Base-by-base conservation (phyloP, 2,329 filamentous ascomycete genomes). In the Cladophialophora bantiana region DNA sequence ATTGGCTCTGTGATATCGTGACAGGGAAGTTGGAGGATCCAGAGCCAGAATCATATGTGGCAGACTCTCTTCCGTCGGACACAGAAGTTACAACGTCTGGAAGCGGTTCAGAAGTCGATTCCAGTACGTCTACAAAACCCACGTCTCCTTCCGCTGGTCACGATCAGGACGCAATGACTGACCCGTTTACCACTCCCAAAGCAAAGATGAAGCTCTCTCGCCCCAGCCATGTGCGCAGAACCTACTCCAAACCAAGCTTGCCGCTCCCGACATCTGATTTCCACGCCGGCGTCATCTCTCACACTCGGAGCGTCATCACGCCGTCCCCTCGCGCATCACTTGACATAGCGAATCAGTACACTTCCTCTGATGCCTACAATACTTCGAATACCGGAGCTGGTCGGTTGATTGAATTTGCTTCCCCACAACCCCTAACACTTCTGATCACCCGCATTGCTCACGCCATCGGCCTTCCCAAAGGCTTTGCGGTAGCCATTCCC, bases 1-100 rank as follows among this genome's bases (percentile, higher is more conserved):
- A 96, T 77, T 99, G 94, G 94, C 88, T 99, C 9, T 93, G 92
- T 67, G 91, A 96, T 75, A 89, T 96, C 57, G 87, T 97, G 20
- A 89, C 89, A 1, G 89, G 88, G 36, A 83, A 81, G 31, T 38
- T 73, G 7, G 70, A 74, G 7, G 67, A 66, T 9, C 73, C 73
- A 7, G 74, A 75, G 65, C 69, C 72, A 13, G 61, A 68, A 32
- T 64, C 68, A 34, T 53, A 68, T 48, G 55, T 54, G 7, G 63
- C 59, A 18, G 13, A 13, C 7, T 53, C 57, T 13, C 74, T 73
- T 48, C 68, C 68, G 10, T 78, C 75, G 18, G 65, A 71, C 18
- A 68, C 66, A 31, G 69, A 71, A 67, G 70, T 72, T 36, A 72
- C 70, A 4, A 72, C 69, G n/a, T 71, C 69, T 4, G 70, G 70